A percentile compares a stretch with the other conserved stretches of the same genome.
Conservation (phyloP, 371 early-diverging fungal species). For the Syncephalastrum contaminatum region DNA sequence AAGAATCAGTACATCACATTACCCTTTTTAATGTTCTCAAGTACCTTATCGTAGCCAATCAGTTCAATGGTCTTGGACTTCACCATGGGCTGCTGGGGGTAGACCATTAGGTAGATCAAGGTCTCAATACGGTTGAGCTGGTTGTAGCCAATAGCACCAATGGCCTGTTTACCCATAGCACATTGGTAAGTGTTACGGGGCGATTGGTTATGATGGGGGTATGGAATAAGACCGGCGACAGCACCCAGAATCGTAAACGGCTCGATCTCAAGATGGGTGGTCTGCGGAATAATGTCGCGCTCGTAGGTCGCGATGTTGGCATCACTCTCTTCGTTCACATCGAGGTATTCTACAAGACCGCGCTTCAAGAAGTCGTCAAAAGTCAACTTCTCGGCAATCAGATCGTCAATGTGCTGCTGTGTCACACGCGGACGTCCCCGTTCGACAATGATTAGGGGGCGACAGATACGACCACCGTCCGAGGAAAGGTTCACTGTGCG, state of each 20-base stretch:
- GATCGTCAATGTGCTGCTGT: slow-evolving; percentile 69
- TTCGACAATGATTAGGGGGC: slow-evolving; percentile 98
- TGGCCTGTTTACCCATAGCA: slow-evolving; percentile 99
- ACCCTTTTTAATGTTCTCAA: background rate
- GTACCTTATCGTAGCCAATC: slow-evolving; percentile 93
- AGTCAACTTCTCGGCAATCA: slow-evolving; percentile 62
- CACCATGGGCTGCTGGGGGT: slow-evolving; percentile 99
- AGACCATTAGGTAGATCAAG: slow-evolving; percentile 92
- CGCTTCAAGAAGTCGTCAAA: slow-evolving; percentile 92
- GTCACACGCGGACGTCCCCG: slow-evolving; percentile 73
- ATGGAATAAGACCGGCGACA: slow-evolving; percentile 99
- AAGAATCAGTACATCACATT: background rate
- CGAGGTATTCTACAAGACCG: slow-evolving; percentile 98
- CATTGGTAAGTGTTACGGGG: slow-evolving; percentile 99
- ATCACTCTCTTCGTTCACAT: slow-evolving; percentile 99
- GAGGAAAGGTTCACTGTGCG: slow-evolving; percentile 90
- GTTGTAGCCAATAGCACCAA: slow-evolving; percentile 97
- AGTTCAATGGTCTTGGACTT: slow-evolving; percentile 97
- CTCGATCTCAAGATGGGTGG: slow-evolving; percentile 98
- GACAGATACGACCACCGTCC: slow-evolving; percentile 98
- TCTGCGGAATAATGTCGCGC: slow-evolving; percentile 76
- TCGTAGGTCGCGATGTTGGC: slow-evolving; percentile 92
- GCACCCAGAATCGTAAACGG: slow-evolving; percentile 98
- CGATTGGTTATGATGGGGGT: slow-evolving; percentile 99
- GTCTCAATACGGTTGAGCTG: slow-evolving; percentile 97